Evolutionary conservation across 441 rosid species (phyloP), one percentile per base, ranked within the genome.

Genomic region (Flueggea neowawraea): DNA sequence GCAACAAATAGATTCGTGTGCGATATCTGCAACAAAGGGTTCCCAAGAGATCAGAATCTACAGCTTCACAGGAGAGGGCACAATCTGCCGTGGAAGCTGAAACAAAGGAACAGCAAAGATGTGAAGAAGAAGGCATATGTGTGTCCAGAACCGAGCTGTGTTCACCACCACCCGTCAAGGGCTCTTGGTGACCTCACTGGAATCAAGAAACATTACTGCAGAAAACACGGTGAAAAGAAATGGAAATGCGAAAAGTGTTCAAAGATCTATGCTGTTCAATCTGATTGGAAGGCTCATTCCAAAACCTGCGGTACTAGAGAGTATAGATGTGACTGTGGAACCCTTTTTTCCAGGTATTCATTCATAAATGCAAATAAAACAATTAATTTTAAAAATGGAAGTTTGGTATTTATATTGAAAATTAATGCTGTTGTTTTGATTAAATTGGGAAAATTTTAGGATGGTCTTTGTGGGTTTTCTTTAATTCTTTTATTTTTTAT

Each of bases 21-120:
- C 78, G 97, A 90, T 88, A 76, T 86, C 75, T 90, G 97, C 71
- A 90, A 84, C 79, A 90, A 86, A 73, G 92, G 97, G 65, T 90
- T 90, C 59, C 95, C 84, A 56, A 81, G 97, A 66, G 97, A 90
- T 71, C 97, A 91, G 79, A 91, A 88, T 70, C 80, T 88, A 62
- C 95, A 91, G 70, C 97, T 91, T 62, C 97, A 91, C 70, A 80
- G 94, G 75, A 82, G 97, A 79, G 97, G 97, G 2, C 97, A 91
- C 62, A 91, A 91, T 70, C 87, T 91, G 52, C 97, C 97, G 50
- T 91, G 97, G 97, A 91, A 91, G 72, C 83, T 91, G 57, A 91
- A 91, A 72, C 95, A 84, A 66, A 84, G 88, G 63, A 82, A 67
- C 74, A 72, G 31, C 69, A 73, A 82, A 64, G 93, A 82, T 33